Percentiles rank a stretch among this genome's conserved stretches.
Conservation (phyloP, 768 basidiomycete genomes). For the Trametes gibbosa region DNA sequence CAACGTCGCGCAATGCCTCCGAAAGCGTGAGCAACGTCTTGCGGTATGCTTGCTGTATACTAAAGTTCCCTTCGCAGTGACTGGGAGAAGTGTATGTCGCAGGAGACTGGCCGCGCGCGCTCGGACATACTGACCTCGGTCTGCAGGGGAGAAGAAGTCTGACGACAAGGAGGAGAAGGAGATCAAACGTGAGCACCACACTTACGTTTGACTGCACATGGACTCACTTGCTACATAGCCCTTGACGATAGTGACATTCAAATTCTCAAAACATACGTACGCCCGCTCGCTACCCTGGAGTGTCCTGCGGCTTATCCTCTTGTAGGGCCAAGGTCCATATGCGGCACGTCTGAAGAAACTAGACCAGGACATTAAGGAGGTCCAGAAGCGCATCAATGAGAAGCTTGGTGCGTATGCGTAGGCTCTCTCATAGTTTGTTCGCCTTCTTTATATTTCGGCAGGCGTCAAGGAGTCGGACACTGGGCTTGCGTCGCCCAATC, state of each 20-base stretch:
- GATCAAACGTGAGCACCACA: conserved; percentile 44
- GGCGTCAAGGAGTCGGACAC: conserved; percentile 99
- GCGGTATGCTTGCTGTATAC: conserved; percentile 6
- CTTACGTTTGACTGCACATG: neutral
- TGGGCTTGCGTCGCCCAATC: conserved; percentile 91
- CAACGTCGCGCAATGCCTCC: conserved; percentile 68
- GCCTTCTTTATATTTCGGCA: conserved; percentile 27
- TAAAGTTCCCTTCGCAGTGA: conserved; percentile 50
- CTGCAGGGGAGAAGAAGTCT: conserved; percentile 74
- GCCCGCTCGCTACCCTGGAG: conserved; percentile 26
- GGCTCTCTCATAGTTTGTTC: neutral
- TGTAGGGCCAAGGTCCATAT: conserved; percentile 97
- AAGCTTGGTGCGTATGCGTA: conserved; percentile 74
- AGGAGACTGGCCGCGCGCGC: neutral
- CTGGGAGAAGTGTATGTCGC: conserved; percentile 92
- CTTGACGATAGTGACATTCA: conserved; percentile 99
- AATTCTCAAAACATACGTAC: conserved; percentile 96
- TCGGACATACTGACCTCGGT: conserved; percentile 5
- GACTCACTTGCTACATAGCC: conserved; percentile 43
- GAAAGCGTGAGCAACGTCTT: conserved; percentile 73
- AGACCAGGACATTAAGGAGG: conserved; percentile 90
- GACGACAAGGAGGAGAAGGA: conserved; percentile 93
- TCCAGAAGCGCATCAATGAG: conserved; percentile 97
- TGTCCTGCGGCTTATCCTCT: neutral
- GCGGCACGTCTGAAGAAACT: conserved; percentile 83